Conservation (phyloP, 495 filamentous ascomycete genomes). For the Staphylotrichum tortipilum region DNA sequence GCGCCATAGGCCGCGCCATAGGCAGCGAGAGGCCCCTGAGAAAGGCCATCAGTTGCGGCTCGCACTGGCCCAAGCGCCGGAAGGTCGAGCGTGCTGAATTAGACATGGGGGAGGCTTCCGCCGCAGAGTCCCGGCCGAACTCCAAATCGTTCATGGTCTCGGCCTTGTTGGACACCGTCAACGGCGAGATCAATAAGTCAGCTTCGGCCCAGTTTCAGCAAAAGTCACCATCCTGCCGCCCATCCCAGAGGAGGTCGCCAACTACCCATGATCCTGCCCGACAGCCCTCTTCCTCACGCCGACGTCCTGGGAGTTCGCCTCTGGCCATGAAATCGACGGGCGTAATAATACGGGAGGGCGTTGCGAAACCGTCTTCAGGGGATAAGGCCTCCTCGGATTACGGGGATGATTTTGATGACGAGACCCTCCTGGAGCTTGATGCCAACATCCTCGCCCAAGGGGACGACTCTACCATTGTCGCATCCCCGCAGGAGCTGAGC, state of each 20-base stretch:
- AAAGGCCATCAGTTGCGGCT: slow-evolving; percentile 67
- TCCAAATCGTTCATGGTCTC: slow-evolving; percentile 46
- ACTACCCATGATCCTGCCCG: not conserved
- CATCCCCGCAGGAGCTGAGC: slow-evolving; percentile 19
- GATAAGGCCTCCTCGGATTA: slow-evolving; percentile 37
- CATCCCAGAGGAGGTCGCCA: not conserved
- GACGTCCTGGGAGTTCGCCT: slow-evolving; percentile 3
- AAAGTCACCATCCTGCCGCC: slow-evolving; percentile 24
- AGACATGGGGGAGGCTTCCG: slow-evolving; percentile 3
- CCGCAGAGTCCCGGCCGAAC: slow-evolving; percentile 17
- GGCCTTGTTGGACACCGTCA: slow-evolving; percentile 35
- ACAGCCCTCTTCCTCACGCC: not conserved
- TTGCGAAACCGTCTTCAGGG: not conserved
- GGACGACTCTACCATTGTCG: slow-evolving; percentile 45
- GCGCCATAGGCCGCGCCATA: too few species aligned
- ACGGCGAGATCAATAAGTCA: slow-evolving; percentile 30
- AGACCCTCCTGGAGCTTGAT: slow-evolving; percentile 46
- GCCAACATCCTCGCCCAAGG: slow-evolving; percentile 33
- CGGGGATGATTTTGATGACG: slow-evolving; percentile 42
- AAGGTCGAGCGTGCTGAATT: slow-evolving; percentile 29
- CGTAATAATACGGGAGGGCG: slow-evolving; percentile 2
- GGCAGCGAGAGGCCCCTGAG: slow-evolving; percentile 48
- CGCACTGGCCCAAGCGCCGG: slow-evolving; percentile 55
- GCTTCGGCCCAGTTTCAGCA: slow-evolving; percentile 18
- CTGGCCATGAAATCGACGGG: slow-evolving; percentile 4